Evolutionary conservation across 306 rosid species (phyloP).

Genomic region (Mimosa pudica): DNA sequence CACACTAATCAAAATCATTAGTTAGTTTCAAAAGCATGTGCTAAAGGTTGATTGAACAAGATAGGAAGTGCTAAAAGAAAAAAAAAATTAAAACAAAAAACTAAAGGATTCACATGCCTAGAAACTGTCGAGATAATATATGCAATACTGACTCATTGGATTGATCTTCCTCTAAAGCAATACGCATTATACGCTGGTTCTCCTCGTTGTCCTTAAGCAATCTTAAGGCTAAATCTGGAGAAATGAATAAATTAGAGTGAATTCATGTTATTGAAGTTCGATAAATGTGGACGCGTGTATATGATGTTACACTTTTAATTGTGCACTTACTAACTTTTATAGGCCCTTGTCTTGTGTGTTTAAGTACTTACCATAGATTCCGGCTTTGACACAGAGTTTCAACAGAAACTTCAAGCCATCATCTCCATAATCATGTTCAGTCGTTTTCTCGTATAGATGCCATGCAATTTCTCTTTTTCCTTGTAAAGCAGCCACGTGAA

Average conservation of each 20-base stretch:
- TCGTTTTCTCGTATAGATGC: background rate
- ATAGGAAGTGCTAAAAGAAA: background rate
- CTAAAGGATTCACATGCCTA: background rate
- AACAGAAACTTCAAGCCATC: background rate
- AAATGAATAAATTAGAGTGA: no score
- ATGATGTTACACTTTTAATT: background rate
- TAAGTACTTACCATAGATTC: background rate
- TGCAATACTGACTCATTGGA: conserved; percentile 33
- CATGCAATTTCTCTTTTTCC: background rate
- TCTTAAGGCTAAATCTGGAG: background rate
- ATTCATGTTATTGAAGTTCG: background rate
- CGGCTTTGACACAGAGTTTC: background rate
- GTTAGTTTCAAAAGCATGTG: background rate
- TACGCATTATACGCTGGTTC: no score
- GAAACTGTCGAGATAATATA: conserved; percentile 36
- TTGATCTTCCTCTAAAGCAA: background rate
- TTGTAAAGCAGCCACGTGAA: background rate
- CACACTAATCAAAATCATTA: background rate
- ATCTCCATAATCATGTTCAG: no score
- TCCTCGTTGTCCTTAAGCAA: background rate
- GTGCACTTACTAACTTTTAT: no score
- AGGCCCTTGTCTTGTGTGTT: background rate
- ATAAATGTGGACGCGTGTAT: no score
- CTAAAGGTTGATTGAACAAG: background rate
- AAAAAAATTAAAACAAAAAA: background rate